A percentile compares a stretch with the other conserved stretches of the same genome.
Evolutionary conservation across 805 yeast species (phyloP).

Genomic region (Barnettozyma siamensis): DNA sequence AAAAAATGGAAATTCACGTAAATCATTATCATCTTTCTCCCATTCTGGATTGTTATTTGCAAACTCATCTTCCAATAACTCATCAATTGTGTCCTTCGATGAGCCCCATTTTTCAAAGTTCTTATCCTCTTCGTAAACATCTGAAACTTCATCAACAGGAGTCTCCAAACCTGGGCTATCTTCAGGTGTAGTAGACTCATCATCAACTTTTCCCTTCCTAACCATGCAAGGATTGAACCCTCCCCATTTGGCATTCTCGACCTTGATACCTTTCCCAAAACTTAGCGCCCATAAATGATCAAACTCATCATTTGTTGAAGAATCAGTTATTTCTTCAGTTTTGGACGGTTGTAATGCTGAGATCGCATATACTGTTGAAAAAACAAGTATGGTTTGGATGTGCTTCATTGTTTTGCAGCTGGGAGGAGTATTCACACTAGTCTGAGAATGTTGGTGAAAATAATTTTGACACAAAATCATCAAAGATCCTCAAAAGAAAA

Average conservation of each 20-base stretch:
- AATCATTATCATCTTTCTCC: constrained; percentile 3
- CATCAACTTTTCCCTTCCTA: background rate
- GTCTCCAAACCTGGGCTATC: too few relatives aligned
- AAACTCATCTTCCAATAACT: background rate
- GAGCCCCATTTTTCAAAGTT: constrained; percentile 4
- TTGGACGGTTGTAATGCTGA: too few relatives aligned
- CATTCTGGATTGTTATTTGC: background rate
- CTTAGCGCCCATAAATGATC: background rate
- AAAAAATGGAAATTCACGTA: too few relatives aligned
- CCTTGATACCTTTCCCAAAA: constrained; percentile 3
- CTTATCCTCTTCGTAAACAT: background rate
- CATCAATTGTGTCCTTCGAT: background rate
- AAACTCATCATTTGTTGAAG: constrained; percentile 1
- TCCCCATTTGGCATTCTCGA: constrained; percentile 2
- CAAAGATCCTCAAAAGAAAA: too few relatives aligned
- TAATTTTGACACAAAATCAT: too few relatives aligned
- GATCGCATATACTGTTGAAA: too few relatives aligned
- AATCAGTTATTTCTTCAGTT: background rate
- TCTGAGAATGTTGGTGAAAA: too few relatives aligned
- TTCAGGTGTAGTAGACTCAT: too few relatives aligned
- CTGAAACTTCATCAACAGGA: too few relatives aligned
- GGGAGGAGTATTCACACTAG: too few relatives aligned
- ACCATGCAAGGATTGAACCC: constrained; percentile 2
- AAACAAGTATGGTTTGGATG: too few relatives aligned
- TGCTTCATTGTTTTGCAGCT: too few relatives aligned